Evolutionary conservation across 352 stramenopile species (phyloP).

Genomic region (Phytophthora aleatoria): DNA sequence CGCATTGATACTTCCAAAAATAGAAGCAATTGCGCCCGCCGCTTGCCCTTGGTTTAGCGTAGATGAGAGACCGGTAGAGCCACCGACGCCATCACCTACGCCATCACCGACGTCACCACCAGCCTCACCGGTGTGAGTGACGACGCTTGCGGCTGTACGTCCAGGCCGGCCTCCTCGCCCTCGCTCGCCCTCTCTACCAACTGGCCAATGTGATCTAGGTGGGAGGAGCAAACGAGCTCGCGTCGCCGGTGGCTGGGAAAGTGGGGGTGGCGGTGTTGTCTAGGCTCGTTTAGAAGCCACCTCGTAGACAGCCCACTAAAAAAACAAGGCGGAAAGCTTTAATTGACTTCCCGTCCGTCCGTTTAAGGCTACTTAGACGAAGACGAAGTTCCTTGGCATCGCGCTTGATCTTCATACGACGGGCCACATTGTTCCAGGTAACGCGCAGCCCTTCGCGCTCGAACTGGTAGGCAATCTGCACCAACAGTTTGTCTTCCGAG

Average conservation of each 20-base stretch:
- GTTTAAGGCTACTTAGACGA: conserved; percentile 19
- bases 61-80: neutral
- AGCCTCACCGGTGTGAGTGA: neutral
- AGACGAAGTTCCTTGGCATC: conserved; percentile 11
- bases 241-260: neutral
- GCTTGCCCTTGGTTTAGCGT: neutral
- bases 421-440: conserved; percentile 18
- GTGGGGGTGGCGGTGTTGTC: neutral
- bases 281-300: neutral
- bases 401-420: conserved; percentile 26
- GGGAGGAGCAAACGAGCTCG: neutral
- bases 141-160: too few relatives aligned
- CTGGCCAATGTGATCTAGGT: neutral
- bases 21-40: neutral
- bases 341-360: conserved; percentile 15
- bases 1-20: neutral
- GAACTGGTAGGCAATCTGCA: conserved; percentile 13
- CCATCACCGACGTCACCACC: neutral
- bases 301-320: neutral
- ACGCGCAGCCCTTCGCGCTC: conserved; percentile 9
- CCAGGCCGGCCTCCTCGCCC: too few relatives aligned
- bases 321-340: conserved; percentile 9
- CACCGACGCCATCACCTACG: neutral
- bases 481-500: conserved; percentile 17
- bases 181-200: too few relatives aligned